Conservation (phyloP, 192 early-diverging fungal genomes). For the Ambispora gerdemannii region DNA sequence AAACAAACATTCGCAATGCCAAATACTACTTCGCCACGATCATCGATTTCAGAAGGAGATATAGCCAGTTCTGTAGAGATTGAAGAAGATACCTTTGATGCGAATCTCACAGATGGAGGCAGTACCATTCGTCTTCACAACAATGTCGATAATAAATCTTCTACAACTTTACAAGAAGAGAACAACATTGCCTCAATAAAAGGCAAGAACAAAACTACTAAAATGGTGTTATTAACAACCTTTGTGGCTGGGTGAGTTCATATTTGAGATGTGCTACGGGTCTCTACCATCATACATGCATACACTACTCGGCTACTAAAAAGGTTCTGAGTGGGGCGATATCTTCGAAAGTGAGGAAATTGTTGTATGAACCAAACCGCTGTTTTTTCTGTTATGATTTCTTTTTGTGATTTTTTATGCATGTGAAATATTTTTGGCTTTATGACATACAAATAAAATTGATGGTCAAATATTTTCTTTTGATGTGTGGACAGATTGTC, state of each 20-base stretch:
- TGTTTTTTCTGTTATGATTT: not conserved
- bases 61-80: not conserved
- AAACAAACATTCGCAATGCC: not conserved
- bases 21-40: not conserved
- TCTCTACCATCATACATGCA: too few relatives aligned
- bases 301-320: too few relatives aligned
- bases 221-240: constrained; percentile 52
- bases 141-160: too few relatives aligned
- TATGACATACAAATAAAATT: too few relatives aligned
- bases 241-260: constrained; percentile 17
- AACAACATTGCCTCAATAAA: not conserved
- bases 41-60: not conserved
- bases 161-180: not conserved
- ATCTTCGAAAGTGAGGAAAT: too few relatives aligned
- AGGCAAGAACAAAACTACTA: constrained; percentile 40
- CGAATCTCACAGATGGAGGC: not conserved
- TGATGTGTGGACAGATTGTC: constrained; percentile 42
- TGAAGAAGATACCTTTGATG: too few relatives aligned
- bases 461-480: not conserved
- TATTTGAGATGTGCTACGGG: too few relatives aligned
- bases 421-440: not conserved
- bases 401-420: not conserved
- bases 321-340: too few relatives aligned
- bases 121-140: not conserved
- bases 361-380: not conserved